Conservation (phyloP, 139 green algal genomes). For the Closterium sp. region DNA sequence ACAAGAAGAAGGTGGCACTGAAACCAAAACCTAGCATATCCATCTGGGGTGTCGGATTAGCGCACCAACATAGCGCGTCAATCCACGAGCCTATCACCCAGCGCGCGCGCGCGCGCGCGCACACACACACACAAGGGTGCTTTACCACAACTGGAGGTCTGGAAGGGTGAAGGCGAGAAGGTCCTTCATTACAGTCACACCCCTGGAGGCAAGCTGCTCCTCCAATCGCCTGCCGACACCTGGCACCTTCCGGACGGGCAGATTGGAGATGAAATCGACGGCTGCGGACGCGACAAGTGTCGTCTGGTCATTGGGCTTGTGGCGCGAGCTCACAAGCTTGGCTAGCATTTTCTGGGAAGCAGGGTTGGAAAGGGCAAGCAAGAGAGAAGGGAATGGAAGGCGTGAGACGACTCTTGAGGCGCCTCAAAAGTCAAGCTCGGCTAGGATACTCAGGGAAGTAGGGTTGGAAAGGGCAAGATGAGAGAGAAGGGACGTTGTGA, state of each 20-base stretch:
- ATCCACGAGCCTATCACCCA: too few species aligned
- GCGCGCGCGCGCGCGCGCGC: too few species aligned
- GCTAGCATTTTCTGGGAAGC: neutral
- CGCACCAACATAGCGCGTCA: too few species aligned
- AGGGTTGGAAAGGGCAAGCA: neutral
- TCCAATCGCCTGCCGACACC: conserved; percentile 21
- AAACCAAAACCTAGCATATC: too few species aligned
- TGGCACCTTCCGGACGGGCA: conserved; percentile 8
- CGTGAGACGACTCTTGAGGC: too few species aligned
- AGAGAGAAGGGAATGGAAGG: neutral
- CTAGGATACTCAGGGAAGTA: too few species aligned
- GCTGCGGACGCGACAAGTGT: neutral
- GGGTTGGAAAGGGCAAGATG: too few species aligned
- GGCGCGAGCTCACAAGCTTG: neutral
- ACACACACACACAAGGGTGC: neutral
- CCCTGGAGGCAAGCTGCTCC: neutral
- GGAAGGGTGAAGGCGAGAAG: conserved; percentile 4
- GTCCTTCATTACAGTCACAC: neutral
- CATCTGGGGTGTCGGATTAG: too few species aligned
- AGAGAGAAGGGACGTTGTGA: too few species aligned
- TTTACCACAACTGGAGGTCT: neutral
- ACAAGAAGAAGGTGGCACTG: too few species aligned
- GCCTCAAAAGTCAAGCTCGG: too few species aligned
- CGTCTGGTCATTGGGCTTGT: conserved; percentile 3
- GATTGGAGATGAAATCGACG: neutral